phyloP scores from a whole-genome alignment of 2,329 filamentous ascomycete genomes.

The Fusarium devonianum region DNA sequence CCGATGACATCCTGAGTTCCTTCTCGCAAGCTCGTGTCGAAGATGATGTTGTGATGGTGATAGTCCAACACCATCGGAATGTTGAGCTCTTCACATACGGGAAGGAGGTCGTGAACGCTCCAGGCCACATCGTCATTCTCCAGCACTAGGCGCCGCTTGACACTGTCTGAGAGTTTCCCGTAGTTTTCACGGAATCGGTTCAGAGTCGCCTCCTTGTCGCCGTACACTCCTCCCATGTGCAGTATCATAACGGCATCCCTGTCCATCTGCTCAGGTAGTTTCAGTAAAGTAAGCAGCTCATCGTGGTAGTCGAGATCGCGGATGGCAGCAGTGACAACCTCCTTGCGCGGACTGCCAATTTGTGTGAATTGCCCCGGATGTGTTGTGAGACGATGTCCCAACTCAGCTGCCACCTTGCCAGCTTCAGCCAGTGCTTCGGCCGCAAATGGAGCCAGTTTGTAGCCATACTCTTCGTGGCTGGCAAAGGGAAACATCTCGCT shows the following conservation, averaged over 20 bases:
- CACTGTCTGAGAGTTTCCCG: conserved; percentile 65
- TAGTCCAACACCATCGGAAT: conserved; percentile 93
- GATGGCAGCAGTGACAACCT: conserved; percentile 78
- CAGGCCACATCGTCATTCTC: conserved; percentile 96
- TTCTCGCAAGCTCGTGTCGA: conserved; percentile 77
- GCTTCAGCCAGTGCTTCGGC: conserved; percentile 77
- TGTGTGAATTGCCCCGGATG: conserved; percentile 96
- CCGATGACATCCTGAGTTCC: conserved; percentile 81
- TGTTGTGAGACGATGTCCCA: conserved; percentile 85
- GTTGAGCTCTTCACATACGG: conserved; percentile 90
- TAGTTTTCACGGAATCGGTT: conserved; percentile 83
- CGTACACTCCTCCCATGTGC: conserved; percentile 91
- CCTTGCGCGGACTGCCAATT: conserved; percentile 79
- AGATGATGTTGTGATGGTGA: conserved; percentile 95
- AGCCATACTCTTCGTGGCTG: conserved; percentile 85
- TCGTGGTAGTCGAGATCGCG: conserved; percentile 89
- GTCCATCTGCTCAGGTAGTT: conserved; percentile 78
- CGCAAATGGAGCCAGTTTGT: conserved; percentile 84
- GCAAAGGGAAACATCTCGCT: conserved; percentile 98
- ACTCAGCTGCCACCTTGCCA: conserved; percentile 76
- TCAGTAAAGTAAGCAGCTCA: conserved; percentile 80
- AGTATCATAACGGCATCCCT: conserved; percentile 93
- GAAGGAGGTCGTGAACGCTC: conserved; percentile 90
- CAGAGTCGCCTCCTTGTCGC: conserved; percentile 82
- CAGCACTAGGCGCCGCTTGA: conserved; percentile 84